Conservation (phyloP, 2,329 filamentous ascomycete genomes). For the Diaporthe australafricana region DNA sequence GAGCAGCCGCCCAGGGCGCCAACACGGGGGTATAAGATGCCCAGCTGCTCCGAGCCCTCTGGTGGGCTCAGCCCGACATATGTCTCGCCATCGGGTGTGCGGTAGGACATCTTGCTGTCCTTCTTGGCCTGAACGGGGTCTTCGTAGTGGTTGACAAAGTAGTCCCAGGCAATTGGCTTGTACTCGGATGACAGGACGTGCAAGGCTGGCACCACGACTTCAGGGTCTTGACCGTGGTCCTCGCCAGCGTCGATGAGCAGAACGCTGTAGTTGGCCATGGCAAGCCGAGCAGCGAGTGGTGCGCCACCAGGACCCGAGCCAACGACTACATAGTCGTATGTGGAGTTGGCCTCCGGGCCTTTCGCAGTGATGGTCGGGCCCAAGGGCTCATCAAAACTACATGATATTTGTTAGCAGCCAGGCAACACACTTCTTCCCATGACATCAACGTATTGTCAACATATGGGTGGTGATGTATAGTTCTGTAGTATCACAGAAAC, state of each 20-base stretch:
- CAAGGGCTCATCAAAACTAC: constrained; percentile 15
- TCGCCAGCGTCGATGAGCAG: constrained; percentile 67
- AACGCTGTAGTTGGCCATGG: constrained; percentile 63
- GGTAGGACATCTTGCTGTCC: constrained; percentile 62
- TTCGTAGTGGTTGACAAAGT: constrained; percentile 70
- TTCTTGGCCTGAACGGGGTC: constrained; percentile 59
- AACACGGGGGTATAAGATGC: constrained; percentile 52
- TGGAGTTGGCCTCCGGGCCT: constrained; percentile 19
- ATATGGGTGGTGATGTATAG: neutral
- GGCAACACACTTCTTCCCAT: neutral
- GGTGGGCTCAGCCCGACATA: constrained; percentile 51
- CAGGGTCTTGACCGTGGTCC: constrained; percentile 55
- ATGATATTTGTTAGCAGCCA: neutral
- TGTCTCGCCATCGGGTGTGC: constrained; percentile 48
- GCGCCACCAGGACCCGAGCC: constrained; percentile 65
- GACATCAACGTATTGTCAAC: neutral
- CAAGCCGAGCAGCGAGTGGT: constrained; percentile 62
- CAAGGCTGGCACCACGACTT: constrained; percentile 43
- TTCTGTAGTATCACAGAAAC: neutral
- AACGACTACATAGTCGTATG: constrained; percentile 66
- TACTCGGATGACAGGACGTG: constrained; percentile 42
- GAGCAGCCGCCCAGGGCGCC: constrained; percentile 53
- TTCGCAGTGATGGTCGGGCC: constrained; percentile 4
- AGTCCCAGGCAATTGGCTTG: constrained; percentile 61
- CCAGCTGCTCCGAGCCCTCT: constrained; percentile 46